Base-by-base conservation (phyloP, 139 green algal genomes). In the Closterium sp. region DNA sequence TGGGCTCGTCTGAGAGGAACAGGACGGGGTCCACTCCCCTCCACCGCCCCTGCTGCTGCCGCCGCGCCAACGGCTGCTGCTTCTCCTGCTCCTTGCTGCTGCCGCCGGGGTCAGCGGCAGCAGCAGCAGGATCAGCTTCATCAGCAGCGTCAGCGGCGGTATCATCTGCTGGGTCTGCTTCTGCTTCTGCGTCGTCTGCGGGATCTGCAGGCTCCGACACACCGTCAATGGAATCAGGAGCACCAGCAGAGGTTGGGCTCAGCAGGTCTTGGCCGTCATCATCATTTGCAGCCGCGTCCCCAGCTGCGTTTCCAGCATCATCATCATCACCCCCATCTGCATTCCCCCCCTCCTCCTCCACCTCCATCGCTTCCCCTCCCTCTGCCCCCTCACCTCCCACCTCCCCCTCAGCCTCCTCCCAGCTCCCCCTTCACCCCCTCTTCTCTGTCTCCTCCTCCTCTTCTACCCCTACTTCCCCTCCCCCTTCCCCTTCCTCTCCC, bases 11-110 rank as follows among this genome's bases (percentile, higher is more conserved):
- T 22, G 94, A 28, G 10, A 95, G 50, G 92, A 94, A 31, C 1
- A 95, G 24, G 21, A 95, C 92, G 9, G 92, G 92, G 50, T 95
- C 92, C 13, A 94, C 91, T 19, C 91, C 91, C 27, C 70, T 90
- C 92, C 92, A 94, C 50, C 91, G 34, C 17, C 92, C 92, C 91
- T 94, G 92, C 73, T 90, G 90, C 90, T 92, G 90, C 32, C 90
- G 28, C 73, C 90, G 50, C 70, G 19, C n/a, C 30, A 19, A 5
- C 9, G 13, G 31, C 86, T 89, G 34, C 27, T 79, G 27, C 88
- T 70, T 30, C 38, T 29, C 38, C 62, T 79, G 62, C 62, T 79
- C 17, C 62, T 50, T 50, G 62, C 17, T 19, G 45, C 45, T 13
- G 45, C 10, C 45, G 45, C 45, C 45, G 11, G 45, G 10, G 10